These are phyloP conservation scores for Macrolepiota dolichaula DNA, from an alignment of 768 basidiomycete species.

Conservation along the genomic window DNA sequence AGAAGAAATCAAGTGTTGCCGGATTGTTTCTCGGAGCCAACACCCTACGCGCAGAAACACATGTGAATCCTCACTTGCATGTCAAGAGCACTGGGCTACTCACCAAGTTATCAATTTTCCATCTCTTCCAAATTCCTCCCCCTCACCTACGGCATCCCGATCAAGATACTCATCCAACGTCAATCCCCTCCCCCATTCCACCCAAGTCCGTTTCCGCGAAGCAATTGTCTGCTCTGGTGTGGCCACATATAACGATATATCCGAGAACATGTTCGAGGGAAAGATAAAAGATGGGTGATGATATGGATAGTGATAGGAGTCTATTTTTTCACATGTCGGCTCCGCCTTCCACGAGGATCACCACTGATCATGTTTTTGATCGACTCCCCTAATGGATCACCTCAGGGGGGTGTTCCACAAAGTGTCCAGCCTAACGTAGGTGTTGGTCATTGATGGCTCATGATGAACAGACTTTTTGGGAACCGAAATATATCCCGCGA, in stretches of 20 bases:
- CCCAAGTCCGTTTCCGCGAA: conserved; percentile 28
- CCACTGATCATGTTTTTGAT: neutral
- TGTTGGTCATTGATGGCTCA: too few relatives aligned
- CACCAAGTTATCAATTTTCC: conserved; percentile 53
- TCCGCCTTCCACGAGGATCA: neutral
- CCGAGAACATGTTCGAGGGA: conserved; percentile 6
- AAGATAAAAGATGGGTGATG: neutral
- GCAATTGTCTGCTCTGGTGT: conserved; percentile 41
- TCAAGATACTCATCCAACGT: conserved; percentile 43
- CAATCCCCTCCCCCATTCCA: conserved; percentile 41
- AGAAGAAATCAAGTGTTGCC: conserved; percentile 49
- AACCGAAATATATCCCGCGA: too few relatives aligned
- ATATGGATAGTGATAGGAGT: neutral
- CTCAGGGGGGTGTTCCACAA: too few relatives aligned
- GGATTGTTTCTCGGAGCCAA: conserved; percentile 51
- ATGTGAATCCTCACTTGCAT: neutral
- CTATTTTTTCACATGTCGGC: conserved; percentile 1
- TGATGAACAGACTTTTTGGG: too few relatives aligned
- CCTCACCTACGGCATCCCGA: conserved; percentile 35
- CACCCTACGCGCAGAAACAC: too few relatives aligned
- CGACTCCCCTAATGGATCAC: too few relatives aligned
- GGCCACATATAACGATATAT: conserved; percentile 26
- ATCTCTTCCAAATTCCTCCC: conserved; percentile 38
- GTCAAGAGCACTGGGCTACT: neutral
- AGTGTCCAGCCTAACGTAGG: too few relatives aligned